These are phyloP conservation scores for Cruciata laevipes DNA, from an alignment of 257 asterid species.

Conservation along the genomic window DNA sequence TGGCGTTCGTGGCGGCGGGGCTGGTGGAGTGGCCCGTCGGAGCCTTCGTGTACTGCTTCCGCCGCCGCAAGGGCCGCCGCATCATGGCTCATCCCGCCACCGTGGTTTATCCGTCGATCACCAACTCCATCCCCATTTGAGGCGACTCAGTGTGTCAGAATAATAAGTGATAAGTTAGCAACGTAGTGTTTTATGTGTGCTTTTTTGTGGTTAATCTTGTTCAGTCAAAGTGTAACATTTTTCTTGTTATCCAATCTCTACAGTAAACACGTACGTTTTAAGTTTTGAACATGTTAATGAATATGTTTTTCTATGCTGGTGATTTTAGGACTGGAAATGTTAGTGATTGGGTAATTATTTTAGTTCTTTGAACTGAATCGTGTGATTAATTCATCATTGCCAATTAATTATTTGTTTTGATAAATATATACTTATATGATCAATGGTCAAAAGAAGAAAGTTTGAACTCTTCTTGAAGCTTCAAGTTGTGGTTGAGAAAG, in stretches of 20 bases:
- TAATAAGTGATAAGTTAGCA: background rate
- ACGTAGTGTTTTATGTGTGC: background rate
- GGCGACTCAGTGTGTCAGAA: background rate
- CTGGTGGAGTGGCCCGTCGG: conserved; percentile 90
- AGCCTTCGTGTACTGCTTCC: conserved; percentile 64
- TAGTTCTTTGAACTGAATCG: too few relatives aligned
- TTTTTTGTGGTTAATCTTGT: background rate
- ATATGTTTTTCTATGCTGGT: too few relatives aligned
- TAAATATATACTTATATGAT: too few relatives aligned
- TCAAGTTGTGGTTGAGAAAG: background rate
- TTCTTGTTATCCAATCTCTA: too few relatives aligned
- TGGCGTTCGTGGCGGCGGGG: conserved; percentile 71
- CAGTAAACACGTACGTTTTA: too few relatives aligned
- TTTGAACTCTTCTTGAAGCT: too few relatives aligned
- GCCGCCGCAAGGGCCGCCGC: conserved; percentile 78
- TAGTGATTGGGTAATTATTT: too few relatives aligned
- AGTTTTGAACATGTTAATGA: too few relatives aligned
- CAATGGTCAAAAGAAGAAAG: too few relatives aligned
- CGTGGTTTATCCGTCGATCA: conserved; percentile 54
- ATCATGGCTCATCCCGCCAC: conserved; percentile 77
- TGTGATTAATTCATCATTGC: too few relatives aligned
- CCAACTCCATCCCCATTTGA: conserved; percentile 49
- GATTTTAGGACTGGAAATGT: too few relatives aligned
- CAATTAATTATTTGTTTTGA: too few relatives aligned
- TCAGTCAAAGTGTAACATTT: background rate